These are phyloP conservation scores for Tephrocybe sp. DNA, from an alignment of 768 basidiomycete species.

Conservation along the genomic window DNA sequence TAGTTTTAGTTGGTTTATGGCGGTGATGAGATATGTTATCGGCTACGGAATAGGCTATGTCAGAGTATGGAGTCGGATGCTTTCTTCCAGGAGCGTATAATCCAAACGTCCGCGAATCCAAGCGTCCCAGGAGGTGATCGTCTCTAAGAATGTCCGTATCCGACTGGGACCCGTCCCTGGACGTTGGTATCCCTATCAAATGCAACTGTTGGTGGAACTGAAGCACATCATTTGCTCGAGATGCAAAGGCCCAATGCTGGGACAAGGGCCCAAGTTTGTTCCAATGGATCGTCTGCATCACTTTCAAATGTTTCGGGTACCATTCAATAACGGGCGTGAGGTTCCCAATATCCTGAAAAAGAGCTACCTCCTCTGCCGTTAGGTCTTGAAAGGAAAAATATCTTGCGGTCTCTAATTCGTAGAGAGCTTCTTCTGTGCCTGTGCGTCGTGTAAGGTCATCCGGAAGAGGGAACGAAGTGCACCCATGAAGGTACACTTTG, in stretches of 20 bases:
- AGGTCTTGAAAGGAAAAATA: conserved; percentile 39
- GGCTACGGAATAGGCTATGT: not conserved
- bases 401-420: conserved; percentile 32
- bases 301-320: conserved; percentile 32
- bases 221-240: conserved; percentile 24
- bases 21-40: not conserved
- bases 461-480: conserved; percentile 36
- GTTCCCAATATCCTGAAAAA: conserved; percentile 29
- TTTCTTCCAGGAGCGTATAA: not conserved
- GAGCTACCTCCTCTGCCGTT: conserved; percentile 20
- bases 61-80: not conserved
- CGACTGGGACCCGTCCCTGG: not conserved
- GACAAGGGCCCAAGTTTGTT: conserved; percentile 18
- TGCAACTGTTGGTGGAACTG: conserved; percentile 16
- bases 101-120: conserved; percentile 1
- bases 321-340: conserved; percentile 33
- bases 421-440: conserved; percentile 42
- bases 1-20: not conserved
- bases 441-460: conserved; percentile 43
- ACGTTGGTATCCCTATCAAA: conserved; percentile 9
- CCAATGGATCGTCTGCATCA: conserved; percentile 42
- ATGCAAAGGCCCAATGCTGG: conserved; percentile 29
- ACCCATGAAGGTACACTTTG: conserved; percentile 41
- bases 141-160: not conserved
- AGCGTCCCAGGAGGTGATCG: not conserved